Evolutionary conservation across 169 alveolate genomes (phyloP), one percentile per base, ranked within the genome.

Genomic region (Plasmodium inui): DNA sequence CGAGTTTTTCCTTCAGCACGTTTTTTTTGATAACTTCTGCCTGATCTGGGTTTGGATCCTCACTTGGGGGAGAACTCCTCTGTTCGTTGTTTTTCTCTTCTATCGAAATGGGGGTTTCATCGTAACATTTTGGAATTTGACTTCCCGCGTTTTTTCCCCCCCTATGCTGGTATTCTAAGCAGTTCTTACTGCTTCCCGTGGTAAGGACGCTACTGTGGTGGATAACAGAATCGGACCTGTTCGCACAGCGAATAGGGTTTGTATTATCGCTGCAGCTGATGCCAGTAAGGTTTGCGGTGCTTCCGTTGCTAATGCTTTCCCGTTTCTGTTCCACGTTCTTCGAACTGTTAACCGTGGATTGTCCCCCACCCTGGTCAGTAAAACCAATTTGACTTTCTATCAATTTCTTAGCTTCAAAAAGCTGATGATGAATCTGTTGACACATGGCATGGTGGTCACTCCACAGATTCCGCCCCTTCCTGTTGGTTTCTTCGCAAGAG

Each of bases 1-100:
- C 82, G 72, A 88, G 78, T 30, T 88, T 88, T 88, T 88, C 83
- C 28, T 57, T 88, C 32, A 88, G 72, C 41, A 37, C 34, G 9
- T 0, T 67, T 10, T 88, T 79, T 74, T 85, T 34, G 12, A 8
- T 37, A 37, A 2, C 14, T 19, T 55, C 22, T 57, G 28, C 50
- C 71, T 72, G 19, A 28, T 88, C 93, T 39, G 12, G 14, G 79
- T 86, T 22, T 10, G 28, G 46, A 0, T 76, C 71, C 5, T 53
- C 71, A 61, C 39, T 70, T 14, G 39, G 32, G 34, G 19, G 22
- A 53, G 12, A 30, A 82, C 3, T 10, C 37, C 37, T 67, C 76
- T 26, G 41, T 67, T 67, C 37, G 76, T 67, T 67, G n/a, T 67
- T 28, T 67, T 26, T 2, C 30, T 12, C 22, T 67, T 67, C 39